Evolutionary conservation across 768 basidiomycete species (phyloP).

Genomic region (Mycena indigotica): DNA sequence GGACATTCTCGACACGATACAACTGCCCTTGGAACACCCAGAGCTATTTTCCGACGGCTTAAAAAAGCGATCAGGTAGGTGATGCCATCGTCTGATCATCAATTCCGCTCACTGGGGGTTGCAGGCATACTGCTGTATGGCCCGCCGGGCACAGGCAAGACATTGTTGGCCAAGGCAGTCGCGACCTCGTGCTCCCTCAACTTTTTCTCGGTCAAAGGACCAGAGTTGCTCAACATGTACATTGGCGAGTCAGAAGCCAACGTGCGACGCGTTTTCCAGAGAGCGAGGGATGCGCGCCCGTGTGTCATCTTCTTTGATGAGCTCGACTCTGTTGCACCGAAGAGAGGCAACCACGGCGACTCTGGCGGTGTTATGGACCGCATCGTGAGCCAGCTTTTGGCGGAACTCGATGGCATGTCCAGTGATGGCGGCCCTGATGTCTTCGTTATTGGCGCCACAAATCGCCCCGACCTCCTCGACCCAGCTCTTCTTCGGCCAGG

Average conservation of each 20-base stretch:
- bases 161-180: slow-evolving; percentile 92
- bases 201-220: slow-evolving; percentile 97
- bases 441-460: slow-evolving; percentile 95
- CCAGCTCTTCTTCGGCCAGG: slow-evolving; percentile 88
- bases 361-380: slow-evolving; percentile 98
- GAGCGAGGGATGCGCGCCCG: slow-evolving; percentile 87
- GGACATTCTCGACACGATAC: slow-evolving; percentile 95
- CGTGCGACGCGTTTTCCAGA: slow-evolving; percentile 89
- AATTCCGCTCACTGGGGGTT: too few species aligned
- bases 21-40: slow-evolving; percentile 86
- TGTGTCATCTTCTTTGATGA: slow-evolving; percentile 98
- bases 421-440: slow-evolving; percentile 68
- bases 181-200: slow-evolving; percentile 94
- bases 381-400: slow-evolving; percentile 91
- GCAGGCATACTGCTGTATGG: slow-evolving; percentile 90
- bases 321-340: slow-evolving; percentile 91
- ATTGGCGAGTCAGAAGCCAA: slow-evolving; percentile 99
- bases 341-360: slow-evolving; percentile 92
- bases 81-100: background rate
- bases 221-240: slow-evolving; percentile 96
- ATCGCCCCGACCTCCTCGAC: slow-evolving; percentile 90
- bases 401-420: slow-evolving; percentile 90
- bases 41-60: slow-evolving; percentile 88
- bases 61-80: slow-evolving; percentile 94
- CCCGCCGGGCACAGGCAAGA: slow-evolving; percentile 95